Evolutionary conservation across 1,284 basidiomycete genomes (phyloP).

Genomic region (Apiotrichum laibachii): DNA sequence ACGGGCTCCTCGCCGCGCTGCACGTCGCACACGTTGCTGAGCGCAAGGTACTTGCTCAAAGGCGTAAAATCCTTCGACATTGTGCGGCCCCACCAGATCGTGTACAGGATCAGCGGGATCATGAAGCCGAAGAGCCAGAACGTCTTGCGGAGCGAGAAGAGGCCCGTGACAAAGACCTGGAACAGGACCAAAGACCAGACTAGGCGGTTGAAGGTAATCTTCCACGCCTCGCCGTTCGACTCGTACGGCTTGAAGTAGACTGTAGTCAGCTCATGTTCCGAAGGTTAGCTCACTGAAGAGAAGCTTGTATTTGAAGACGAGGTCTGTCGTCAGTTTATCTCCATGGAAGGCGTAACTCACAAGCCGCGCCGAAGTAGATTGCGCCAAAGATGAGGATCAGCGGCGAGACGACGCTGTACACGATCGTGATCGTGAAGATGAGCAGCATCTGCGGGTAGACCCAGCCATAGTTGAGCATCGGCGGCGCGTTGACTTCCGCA

Average conservation of each 20-base stretch:
- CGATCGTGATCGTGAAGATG: conserved; percentile 88
- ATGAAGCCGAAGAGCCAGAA: conserved; percentile 67
- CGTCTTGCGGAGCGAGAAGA: conserved; percentile 77
- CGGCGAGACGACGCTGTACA: conserved; percentile 93
- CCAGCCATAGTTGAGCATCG: conserved; percentile 88
- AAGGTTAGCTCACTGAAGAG: conserved; percentile 69
- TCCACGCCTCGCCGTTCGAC: conserved; percentile 64
- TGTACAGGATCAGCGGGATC: conserved; percentile 71
- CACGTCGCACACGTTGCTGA: conserved; percentile 83
- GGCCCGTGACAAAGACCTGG: conserved; percentile 84
- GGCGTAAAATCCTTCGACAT: conserved; percentile 68
- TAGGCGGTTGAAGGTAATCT: conserved; percentile 79
- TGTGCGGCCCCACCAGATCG: conserved; percentile 75
- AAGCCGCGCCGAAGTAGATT: conserved; percentile 88
- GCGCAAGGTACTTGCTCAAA: conserved; percentile 70
- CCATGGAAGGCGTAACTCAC: conserved; percentile 27
- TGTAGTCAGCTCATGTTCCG: conserved; percentile 2
- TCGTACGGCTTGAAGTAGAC: conserved; percentile 53
- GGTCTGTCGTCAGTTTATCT: conserved; percentile 53
- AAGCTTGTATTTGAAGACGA: conserved; percentile 97
- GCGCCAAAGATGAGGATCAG: conserved; percentile 92
- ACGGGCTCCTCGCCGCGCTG: conserved; percentile 76
- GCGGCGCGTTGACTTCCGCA: conserved; percentile 94
- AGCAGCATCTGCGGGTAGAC: conserved; percentile 94
- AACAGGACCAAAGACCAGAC: conserved; percentile 86